phyloP scores from a whole-genome alignment of 2,329 filamentous ascomycete species.

The Cladorrhinum sp. region DNA sequence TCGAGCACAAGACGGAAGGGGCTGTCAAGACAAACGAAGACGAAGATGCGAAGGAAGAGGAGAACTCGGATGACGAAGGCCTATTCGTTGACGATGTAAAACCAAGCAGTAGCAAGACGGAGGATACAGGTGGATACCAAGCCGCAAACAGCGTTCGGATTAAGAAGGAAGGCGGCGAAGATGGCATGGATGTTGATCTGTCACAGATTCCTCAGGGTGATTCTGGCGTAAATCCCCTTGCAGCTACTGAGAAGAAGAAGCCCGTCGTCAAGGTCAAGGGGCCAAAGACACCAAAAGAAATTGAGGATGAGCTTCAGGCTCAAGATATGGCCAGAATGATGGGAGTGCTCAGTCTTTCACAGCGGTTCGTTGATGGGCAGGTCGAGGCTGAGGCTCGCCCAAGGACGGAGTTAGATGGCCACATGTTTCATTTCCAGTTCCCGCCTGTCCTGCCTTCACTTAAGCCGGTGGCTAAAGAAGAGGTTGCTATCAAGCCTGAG shows the following conservation, averaged over 20 bases:
- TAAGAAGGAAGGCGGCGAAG: slow-evolving; percentile 24
- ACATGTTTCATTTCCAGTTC: slow-evolving; percentile 63
- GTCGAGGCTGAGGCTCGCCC: slow-evolving; percentile 27
- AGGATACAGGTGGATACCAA: slow-evolving; percentile 33
- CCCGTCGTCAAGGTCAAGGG: slow-evolving; percentile 12
- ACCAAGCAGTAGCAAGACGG: slow-evolving; percentile 7
- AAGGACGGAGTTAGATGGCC: slow-evolving; percentile 45
- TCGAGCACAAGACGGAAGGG: slow-evolving; percentile 53
- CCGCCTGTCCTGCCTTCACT: slow-evolving; percentile 60
- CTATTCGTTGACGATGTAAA: slow-evolving; percentile 25
- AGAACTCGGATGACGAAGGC: slow-evolving; percentile 25
- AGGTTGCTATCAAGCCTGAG: slow-evolving; percentile 39
- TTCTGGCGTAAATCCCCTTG: slow-evolving; percentile 35
- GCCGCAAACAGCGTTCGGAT: slow-evolving; percentile 25
- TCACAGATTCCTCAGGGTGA: slow-evolving; percentile 18
- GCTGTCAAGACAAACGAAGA: slow-evolving; percentile 55
- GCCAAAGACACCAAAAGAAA: slow-evolving; percentile 21
- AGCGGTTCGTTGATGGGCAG: background rate
- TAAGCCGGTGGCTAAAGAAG: slow-evolving; percentile 27
- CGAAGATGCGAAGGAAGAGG: slow-evolving; percentile 42
- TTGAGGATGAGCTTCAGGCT: background rate
- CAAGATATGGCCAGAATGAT: background rate
- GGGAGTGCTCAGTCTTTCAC: background rate
- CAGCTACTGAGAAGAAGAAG: slow-evolving; percentile 30
- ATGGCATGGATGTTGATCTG: slow-evolving; percentile 22